Base-by-base conservation (phyloP, 352 stramenopile species). In the Pythium brachiatum region DNA sequence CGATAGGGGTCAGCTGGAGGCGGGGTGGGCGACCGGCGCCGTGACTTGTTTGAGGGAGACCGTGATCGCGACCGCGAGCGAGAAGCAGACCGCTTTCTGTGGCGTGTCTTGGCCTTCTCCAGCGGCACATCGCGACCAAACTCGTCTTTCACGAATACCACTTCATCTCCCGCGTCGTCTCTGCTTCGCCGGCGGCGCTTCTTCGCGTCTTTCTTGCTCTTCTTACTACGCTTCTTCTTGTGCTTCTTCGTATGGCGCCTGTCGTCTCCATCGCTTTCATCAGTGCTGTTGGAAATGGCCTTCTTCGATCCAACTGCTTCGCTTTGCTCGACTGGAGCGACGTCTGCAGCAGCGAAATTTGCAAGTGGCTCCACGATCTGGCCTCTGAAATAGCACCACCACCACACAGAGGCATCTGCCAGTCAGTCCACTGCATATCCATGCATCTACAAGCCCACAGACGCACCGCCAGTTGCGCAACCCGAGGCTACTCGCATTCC, bases 121-220 rank as follows among this genome's bases (percentile, higher is more conserved):
- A 74, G 50, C 13, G 73, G 68, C 20, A 92, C 58, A 44, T 93
- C 84, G 6, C 86, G 83, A 25, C 86, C 86, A 60, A 93, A 95
- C 52, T 95, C 86, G 60, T 95, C 86, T 54, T 91, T 92, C 29
- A 62, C 53, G 47, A 57, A 64, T 21, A 66, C 43, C 4, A 67
- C 50, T 9, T 23, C 9, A 11, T 38, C 16, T 36, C 18, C 23
- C 1, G 3, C 11, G 6, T 54, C 50, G 2, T 39, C 50, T 20
- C 41, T 50, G n/a, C 48, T 31, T 26, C 41, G 13, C 7, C 29
- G 52, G 7, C 44, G 25, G 16, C 48, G 34, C 20, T 50, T 50
- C 41, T 50, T 50, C 21, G 50, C 23, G 13, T 46, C 32, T 21
- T 72, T 55, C 29, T 63, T 62, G 7, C 65, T 44, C 25, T 61